Percentiles rank a stretch among this genome's conserved stretches.
Conservation (phyloP, 495 filamentous ascomycete genomes). For the Mycothermus thermophilus region DNA sequence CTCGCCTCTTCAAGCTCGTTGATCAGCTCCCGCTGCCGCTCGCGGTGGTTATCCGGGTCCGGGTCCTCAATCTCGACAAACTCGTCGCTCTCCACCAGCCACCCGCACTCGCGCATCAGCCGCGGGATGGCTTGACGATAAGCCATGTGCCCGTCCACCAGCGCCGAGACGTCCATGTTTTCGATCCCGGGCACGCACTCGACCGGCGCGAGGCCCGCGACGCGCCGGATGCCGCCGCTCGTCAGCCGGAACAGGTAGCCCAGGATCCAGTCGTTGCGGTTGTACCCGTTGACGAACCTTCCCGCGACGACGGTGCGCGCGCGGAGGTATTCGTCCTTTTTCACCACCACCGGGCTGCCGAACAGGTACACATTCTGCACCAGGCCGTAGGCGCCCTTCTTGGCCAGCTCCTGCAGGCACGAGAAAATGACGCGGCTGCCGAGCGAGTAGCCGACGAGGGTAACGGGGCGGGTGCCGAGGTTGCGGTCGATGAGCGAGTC, state of each 20-base stretch:
- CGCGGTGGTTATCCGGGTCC: constrained; percentile 81
- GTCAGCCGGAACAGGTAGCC: constrained; percentile 96
- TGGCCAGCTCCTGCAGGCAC: constrained; percentile 75
- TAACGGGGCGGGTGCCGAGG: constrained; percentile 80
- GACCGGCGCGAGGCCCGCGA: constrained; percentile 78
- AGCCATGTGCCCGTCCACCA: constrained; percentile 91
- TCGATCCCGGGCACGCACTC: constrained; percentile 69
- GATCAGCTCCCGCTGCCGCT: constrained; percentile 84
- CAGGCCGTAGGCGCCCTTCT: constrained; percentile 75
- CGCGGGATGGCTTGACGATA: constrained; percentile 86
- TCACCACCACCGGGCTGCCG: constrained; percentile 81
- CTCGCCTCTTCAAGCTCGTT: constrained; percentile 92
- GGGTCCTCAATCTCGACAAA: constrained; percentile 97
- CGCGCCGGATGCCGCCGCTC: constrained; percentile 75
- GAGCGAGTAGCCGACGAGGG: constrained; percentile 91
- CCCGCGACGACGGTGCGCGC: constrained; percentile 73
- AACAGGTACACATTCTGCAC: constrained; percentile 95
- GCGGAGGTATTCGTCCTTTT: constrained; percentile 77
- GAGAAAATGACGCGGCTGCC: constrained; percentile 88
- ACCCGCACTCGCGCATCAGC: constrained; percentile 66
- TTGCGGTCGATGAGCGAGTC: constrained; percentile 90
- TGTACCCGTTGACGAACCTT: constrained; percentile 88
- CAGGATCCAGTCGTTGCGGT: constrained; percentile 92
- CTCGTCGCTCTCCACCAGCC: constrained; percentile 81
- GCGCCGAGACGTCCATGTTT: constrained; percentile 75